Base-by-base conservation (phyloP, 306 rosid genomes). In the Delonix regia region DNA sequence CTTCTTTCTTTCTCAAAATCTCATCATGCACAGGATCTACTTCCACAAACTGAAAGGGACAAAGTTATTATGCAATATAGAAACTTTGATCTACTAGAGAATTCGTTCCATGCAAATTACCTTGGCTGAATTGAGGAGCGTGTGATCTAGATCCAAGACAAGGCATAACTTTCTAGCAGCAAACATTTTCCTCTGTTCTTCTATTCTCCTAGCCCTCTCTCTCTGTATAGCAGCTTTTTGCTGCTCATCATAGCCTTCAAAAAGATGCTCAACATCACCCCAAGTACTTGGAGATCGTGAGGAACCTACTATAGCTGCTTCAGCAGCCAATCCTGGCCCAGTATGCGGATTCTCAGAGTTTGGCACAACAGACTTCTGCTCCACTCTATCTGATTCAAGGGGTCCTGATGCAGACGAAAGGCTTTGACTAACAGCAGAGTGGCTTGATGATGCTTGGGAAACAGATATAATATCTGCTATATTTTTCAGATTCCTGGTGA, bases 71-170 rank as follows among this genome's bases (percentile, higher is more conserved):
- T 27, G 78, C 73, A 75, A 18, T 71, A 77, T 34, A 38, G 82
- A 77, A 84, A 70, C 33, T 56, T 36, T 44, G 33, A 44, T 36
- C 52, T 24, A 64, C 57, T 51, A 71, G 16, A 45, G 64, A 86
- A 69, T 39, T 60, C 28, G 71, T 74, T 85, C 39, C 64, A 69
- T 22, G 79, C 75, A 69, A 80, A 61, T 69, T 87, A 96, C 99
- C 99, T 96, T 96, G 4, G 99, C 99, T 51, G 99, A 96, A 93
- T 96, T 96, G 69, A 96, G 96, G 78, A 96, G 97, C 9, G 99
- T 96, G 84, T 96, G 99, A 85, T 96, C 99, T 64, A 96, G 86
- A 87, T 96, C 99, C 90, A 96, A 85, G 65, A 96, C 99, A 71
- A 96, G 99, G 83, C 98, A 96, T 56, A 96, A 87, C 87, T 96